Evolutionary conservation across 208 protist species (phyloP).

Genomic region (Acanthamoeba healyi): DNA sequence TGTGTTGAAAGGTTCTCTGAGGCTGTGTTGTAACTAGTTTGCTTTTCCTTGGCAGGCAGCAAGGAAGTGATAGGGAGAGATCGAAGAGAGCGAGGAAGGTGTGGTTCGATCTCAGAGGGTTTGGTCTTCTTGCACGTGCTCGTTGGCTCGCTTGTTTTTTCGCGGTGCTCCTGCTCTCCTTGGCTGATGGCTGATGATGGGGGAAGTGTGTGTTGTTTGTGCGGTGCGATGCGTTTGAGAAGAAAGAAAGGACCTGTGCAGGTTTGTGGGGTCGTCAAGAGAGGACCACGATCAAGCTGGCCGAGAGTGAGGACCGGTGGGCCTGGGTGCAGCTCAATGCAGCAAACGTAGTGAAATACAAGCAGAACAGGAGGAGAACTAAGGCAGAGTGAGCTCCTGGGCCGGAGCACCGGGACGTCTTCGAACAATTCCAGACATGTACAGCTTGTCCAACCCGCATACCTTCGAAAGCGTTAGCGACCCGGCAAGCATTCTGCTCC

Average conservation of each 20-base stretch:
- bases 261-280: neutral
- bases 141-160: neutral
- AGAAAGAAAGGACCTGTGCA: neutral
- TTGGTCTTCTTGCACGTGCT: neutral
- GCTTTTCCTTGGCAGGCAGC: neutral
- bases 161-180: neutral
- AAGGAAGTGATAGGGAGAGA: neutral
- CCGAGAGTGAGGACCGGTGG: no score
- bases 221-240: no score
- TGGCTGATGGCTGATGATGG: neutral
- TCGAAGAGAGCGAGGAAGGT: no score
- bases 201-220: neutral
- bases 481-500: no score
- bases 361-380: neutral
- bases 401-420: neutral
- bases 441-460: no score
- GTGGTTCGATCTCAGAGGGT: neutral
- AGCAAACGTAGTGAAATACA: conserved; percentile 10
- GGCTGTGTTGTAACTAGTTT: neutral
- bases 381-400: neutral
- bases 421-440: no score
- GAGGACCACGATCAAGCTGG: neutral
- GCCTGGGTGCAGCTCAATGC: neutral
- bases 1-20: no score
- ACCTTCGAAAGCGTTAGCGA: no score